These are phyloP conservation scores for Tylopilus balloui DNA, from an alignment of 768 basidiomycete genomes.

Conservation along the genomic window DNA sequence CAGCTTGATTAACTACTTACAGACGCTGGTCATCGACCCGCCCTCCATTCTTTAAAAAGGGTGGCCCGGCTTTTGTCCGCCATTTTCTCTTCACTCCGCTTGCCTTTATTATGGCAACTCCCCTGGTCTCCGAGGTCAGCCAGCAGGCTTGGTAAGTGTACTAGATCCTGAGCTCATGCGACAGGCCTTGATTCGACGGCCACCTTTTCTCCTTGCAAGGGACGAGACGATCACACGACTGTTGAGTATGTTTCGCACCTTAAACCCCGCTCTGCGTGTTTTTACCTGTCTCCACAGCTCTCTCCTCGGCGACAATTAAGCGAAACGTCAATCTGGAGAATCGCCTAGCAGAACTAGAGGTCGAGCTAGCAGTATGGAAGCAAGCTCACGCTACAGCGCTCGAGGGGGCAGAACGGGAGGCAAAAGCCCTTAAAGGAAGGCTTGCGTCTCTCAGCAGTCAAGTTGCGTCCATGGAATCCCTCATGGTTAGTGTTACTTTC, in stretches of 20 bases:
- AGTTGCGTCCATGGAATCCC: conserved; percentile 52
- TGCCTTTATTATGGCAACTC: conserved; percentile 47
- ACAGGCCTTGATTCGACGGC: conserved; percentile 17
- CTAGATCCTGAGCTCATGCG: conserved; percentile 6
- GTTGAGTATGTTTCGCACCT: conserved; percentile 41
- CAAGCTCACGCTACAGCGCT: conserved; percentile 60
- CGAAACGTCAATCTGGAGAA: conserved; percentile 61
- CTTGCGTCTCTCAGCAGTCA: conserved; percentile 61
- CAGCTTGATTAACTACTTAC: conserved; percentile 52
- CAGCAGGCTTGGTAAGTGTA: conserved; percentile 61
- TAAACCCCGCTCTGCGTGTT: conserved; percentile 1
- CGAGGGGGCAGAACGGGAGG: conserved; percentile 59
- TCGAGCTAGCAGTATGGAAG: conserved; percentile 68
- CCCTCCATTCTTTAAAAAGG: conserved; percentile 37
- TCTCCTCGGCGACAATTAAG: conserved; percentile 60
- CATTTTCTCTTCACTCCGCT: conserved; percentile 31
- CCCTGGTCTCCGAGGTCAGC: conserved; percentile 55
- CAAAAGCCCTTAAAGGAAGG: conserved; percentile 64
- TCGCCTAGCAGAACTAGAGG: conserved; percentile 62
- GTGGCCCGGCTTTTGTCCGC: conserved; percentile 20
- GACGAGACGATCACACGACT: conserved; percentile 62
- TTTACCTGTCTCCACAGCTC: conserved; percentile 38
- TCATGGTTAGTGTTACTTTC: conserved; percentile 33
- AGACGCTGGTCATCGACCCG: conserved; percentile 25
- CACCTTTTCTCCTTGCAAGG: conserved; percentile 39